Base-by-base conservation (phyloP, 148 eudicot genomes). In the Tetragonia tetragonoides region DNA sequence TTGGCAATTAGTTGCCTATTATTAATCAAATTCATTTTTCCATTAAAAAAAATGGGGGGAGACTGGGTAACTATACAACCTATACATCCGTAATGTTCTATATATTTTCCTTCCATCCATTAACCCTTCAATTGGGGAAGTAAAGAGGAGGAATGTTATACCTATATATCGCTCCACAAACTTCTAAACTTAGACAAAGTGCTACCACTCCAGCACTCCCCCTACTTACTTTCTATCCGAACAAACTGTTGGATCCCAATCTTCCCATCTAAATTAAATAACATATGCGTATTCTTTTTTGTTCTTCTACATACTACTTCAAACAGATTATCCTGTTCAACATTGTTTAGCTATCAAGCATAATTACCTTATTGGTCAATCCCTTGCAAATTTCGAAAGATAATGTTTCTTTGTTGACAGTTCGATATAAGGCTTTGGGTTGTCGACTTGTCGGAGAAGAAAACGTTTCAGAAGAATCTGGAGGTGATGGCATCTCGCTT, bases 401-500 rank as follows among this genome's bases (percentile, higher is more conserved):
- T 40, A 6, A 42, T 67, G 71, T 67, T 41, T 67, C 24, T 16
- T 69, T 14, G 9, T 46, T 28, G 20, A 6, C 59, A 65, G 38
- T 75, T 49, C 20, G 40, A 28, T 65, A 38, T 11, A 65, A 18
- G 54, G 57, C 73, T 49, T 70, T 2, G 1, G 24, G 60, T 59
- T 75, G 21, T 64, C 28, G 42, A 47, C 28, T 59, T 63, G 21
- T 64, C 28, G 42, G 47, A 46, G 56, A 72, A 66, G 42, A 72
- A 10, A 56, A 15, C 46, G 18, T 39, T 51, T 15, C 18, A n/a
- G 67, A 59, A 40, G 56, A 47, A 24, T 18, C 47, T 64, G 49
- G 71, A 54, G 77, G 38, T 66, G 70, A 93, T 91, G 93, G 87
- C 85, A 4, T 85, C 88, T 40, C 81, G 72, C 67, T 82, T 93